A percentile compares a stretch with the other conserved stretches of the same genome.
Evolutionary conservation across 805 yeast genomes (phyloP).

Genomic region (Hanseniaspora thailandica): DNA sequence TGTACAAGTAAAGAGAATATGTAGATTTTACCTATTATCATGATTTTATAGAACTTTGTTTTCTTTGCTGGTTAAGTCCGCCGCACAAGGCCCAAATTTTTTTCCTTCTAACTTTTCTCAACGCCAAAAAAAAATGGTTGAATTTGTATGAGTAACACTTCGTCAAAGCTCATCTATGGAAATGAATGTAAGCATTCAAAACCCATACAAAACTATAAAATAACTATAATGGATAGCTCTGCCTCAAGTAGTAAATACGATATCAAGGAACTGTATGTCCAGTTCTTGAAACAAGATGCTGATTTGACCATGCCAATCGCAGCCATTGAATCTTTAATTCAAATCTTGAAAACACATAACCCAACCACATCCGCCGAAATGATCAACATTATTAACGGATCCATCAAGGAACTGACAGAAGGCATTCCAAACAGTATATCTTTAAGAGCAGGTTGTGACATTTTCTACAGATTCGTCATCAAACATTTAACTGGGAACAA

Average conservation of each 20-base stretch:
- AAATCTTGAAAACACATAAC: conserved; percentile 66
- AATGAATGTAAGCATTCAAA: background rate
- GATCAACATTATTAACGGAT: conserved; percentile 65
- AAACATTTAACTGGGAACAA: conserved; percentile 37
- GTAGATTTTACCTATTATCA: too few species aligned
- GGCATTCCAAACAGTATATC: conserved; percentile 86
- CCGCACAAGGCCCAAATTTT: too few species aligned
- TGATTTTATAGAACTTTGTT: too few species aligned
- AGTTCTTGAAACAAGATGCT: conserved; percentile 75
- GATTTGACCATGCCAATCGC: conserved; percentile 99
- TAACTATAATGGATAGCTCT: background rate
- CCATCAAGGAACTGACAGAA: conserved; percentile 60
- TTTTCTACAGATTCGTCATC: conserved; percentile 84
- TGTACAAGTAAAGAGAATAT: conserved; percentile 1
- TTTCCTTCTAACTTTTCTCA: background rate
- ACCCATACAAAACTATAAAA: background rate
- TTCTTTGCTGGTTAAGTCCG: too few species aligned
- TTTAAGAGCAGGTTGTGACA: conserved; percentile 92
- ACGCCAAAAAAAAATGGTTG: background rate
- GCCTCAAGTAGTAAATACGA: conserved; percentile 39
- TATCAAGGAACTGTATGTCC: conserved; percentile 67
- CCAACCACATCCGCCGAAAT: conserved; percentile 92
- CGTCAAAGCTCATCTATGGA: background rate
- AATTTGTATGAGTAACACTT: background rate
- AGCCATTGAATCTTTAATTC: conserved; percentile 88